Evolutionary conservation across 1,139 yeast genomes (phyloP), one percentile per base, ranked within the genome.

Genomic region (Suhomyces maxii): DNA sequence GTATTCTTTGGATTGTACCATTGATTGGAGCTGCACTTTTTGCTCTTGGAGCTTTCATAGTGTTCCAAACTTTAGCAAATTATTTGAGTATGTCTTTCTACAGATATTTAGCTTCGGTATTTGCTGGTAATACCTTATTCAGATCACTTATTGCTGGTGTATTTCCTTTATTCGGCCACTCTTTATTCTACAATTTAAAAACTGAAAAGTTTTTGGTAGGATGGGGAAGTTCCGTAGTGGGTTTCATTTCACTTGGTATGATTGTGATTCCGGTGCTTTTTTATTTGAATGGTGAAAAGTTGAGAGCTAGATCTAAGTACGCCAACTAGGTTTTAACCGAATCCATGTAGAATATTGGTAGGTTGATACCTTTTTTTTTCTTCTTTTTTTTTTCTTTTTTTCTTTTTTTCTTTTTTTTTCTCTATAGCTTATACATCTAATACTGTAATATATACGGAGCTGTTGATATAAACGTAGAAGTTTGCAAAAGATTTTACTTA

Each of bases 101-200:
- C 41, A 61, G 68, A 40, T 73, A 70, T 54, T 61, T 77, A 57
- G 86, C 86, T 0, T 79, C 85, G 6, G 84, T 79, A 4, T 80
- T 77, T 59, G 84, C 85, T 2, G 76, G 80, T 23, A 80, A 80
- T 54, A 80, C 74, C 10, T 65, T 80, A 44, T 71, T 73, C 53
- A 69, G 86, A 53, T 73, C 83, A 2, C 65, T 67, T 2, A 68
- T 79, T 58, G 88, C 84, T 0, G 82, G 82, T 31, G 79, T 78
- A 3, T 83, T 83, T 69, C 88, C 89, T 34, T 63, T 83, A 42
- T 82, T 83, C 57, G 86, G 83, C 3, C 60, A 65, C 40, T 71
- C 76, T 2, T 67, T 83, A 72, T 83, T 73, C 54, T 53, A 61
- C 37, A 77, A 77, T 52, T 60, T 79, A 42, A 28, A 23, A 3